Conservation (phyloP, 371 early-diverging fungal genomes). For the Rhizoclosmatium hyalinum region DNA sequence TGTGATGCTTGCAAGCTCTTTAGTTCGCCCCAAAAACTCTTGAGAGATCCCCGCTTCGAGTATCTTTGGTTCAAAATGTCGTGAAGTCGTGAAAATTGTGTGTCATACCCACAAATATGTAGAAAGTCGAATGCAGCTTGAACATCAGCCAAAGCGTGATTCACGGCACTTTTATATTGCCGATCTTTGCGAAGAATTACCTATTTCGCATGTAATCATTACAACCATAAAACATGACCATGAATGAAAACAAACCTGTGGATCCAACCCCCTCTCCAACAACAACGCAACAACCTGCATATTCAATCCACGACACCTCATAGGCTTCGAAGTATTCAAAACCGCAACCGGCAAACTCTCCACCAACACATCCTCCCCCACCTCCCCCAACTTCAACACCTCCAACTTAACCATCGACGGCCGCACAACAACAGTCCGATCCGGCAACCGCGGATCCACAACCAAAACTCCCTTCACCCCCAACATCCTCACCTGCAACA, state of each 20-base stretch:
- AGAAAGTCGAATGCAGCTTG: conserved; percentile 29
- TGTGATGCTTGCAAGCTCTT: conserved; percentile 13
- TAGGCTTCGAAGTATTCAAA: conserved; percentile 23
- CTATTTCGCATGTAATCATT: background rate
- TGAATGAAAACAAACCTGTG: conserved; percentile 13
- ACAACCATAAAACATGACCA: background rate
- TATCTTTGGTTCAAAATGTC: background rate
- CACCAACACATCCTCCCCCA: background rate
- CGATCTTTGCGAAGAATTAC: conserved; percentile 13
- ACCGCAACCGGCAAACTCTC: conserved; percentile 18
- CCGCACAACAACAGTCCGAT: conserved; percentile 12
- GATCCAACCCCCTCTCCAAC: conserved; percentile 28
- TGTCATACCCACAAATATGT: conserved; percentile 20
- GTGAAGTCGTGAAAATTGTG: conserved; percentile 9
- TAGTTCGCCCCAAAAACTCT: conserved; percentile 11
- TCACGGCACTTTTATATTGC: conserved; percentile 31
- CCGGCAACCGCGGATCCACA: conserved; percentile 9
- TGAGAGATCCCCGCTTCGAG: conserved; percentile 3
- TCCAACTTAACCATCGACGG: conserved; percentile 31
- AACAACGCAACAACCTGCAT: conserved; percentile 26
- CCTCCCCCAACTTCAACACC: conserved; percentile 2
- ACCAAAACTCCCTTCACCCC: conserved; percentile 33
- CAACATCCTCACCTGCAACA: conserved; percentile 29
- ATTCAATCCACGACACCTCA: conserved; percentile 17
- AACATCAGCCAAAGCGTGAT: conserved; percentile 18